These are phyloP conservation scores for Entoloma clypeatum DNA, from an alignment of 1,284 basidiomycete species.

Conservation along the genomic window DNA sequence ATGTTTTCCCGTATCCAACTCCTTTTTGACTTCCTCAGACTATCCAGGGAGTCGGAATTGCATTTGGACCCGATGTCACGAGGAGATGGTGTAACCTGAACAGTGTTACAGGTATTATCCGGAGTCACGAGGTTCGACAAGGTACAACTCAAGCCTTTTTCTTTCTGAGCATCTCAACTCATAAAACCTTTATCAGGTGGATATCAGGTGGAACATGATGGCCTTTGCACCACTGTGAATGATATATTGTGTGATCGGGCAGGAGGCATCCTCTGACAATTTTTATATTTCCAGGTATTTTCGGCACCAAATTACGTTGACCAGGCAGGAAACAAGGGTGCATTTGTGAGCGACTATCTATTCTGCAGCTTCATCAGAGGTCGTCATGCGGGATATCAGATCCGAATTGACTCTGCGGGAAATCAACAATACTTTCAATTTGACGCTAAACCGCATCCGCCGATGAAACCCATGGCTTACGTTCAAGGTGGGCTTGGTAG, in stretches of 20 bases:
- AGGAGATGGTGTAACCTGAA: slow-evolving; percentile 86
- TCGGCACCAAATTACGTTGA: slow-evolving; percentile 86
- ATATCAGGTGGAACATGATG: slow-evolving; percentile 87
- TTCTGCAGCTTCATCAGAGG: slow-evolving; percentile 7
- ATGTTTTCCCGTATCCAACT: slow-evolving; percentile 22
- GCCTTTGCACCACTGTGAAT: slow-evolving; percentile 80
- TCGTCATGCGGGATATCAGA: slow-evolving; percentile 38
- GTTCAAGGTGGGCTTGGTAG: slow-evolving; percentile 58
- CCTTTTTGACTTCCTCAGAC: slow-evolving; percentile 7
- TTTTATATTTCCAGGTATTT: slow-evolving; percentile 52
- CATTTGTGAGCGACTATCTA: slow-evolving; percentile 52
- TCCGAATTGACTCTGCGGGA: slow-evolving; percentile 80
- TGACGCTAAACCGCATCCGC: slow-evolving; percentile 83
- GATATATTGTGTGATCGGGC: slow-evolving; percentile 16
- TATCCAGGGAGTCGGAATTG: slow-evolving; percentile 81
- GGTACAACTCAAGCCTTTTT: slow-evolving; percentile 40
- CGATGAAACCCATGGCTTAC: slow-evolving; percentile 93
- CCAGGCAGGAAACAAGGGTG: slow-evolving; percentile 77
- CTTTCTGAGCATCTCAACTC: slow-evolving; percentile 6
- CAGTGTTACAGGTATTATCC: slow-evolving; percentile 84
- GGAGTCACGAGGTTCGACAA: slow-evolving; percentile 97
- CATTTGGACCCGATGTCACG: slow-evolving; percentile 94
- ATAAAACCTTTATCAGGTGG: slow-evolving; percentile 50
- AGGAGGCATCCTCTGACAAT: background rate
- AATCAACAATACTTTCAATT: slow-evolving; percentile 79